Conservation (phyloP, 176 grass and related monocot species). For the Lolium multiflorum region DNA sequence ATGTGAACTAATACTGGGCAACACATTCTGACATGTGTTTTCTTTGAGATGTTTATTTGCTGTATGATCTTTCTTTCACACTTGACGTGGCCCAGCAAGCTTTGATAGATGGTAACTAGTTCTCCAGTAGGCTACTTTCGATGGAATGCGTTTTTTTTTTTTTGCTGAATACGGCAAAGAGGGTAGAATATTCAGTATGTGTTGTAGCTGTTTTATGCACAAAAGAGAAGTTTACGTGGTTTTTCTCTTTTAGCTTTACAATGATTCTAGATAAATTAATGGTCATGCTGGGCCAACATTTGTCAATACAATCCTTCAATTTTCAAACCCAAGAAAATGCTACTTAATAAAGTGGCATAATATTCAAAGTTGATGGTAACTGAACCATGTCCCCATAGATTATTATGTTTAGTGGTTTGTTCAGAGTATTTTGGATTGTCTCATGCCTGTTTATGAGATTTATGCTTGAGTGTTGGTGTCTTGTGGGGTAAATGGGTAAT, state of each 20-base stretch:
- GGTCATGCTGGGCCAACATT: too few species aligned
- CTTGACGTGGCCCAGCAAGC: not conserved
- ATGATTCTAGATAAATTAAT: slow-evolving; percentile 1
- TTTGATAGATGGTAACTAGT: not conserved
- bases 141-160: not conserved
- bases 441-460: not conserved
- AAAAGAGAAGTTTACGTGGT: not conserved
- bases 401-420: not conserved
- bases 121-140: not conserved
- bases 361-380: slow-evolving; percentile 2
- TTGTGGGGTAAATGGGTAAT: not conserved
- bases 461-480: not conserved
- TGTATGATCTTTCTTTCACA: not conserved
- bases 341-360: not conserved
- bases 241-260: not conserved
- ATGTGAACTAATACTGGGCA: not conserved
- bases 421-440: not conserved
- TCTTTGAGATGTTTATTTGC: not conserved
- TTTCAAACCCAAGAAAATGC: not conserved
- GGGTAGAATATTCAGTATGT: not conserved
- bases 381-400: not conserved
- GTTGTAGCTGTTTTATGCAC: not conserved
- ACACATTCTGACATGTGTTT: not conserved
- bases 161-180: not conserved
- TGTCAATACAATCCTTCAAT: not conserved